phyloP scores from a whole-genome alignment of 2,329 filamentous ascomycete genomes.

The Magnaporthales sp. region DNA sequence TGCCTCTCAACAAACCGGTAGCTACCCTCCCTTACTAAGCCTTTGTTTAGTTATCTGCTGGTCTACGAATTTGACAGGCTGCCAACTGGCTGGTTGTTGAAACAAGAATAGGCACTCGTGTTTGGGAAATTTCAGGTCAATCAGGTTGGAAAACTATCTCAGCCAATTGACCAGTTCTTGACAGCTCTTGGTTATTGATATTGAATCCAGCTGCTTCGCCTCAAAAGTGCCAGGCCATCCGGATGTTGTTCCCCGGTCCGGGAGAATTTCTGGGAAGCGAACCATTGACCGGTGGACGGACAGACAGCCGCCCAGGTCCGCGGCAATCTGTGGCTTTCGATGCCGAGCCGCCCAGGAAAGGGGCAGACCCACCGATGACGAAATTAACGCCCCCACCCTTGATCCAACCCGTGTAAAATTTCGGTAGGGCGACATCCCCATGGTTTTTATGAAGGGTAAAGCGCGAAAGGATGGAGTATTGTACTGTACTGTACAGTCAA shows the following conservation, averaged over 20 bases:
- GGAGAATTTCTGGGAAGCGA: background rate
- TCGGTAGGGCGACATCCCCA: background rate
- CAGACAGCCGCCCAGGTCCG: background rate
- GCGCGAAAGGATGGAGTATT: background rate
- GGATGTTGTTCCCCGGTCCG: background rate
- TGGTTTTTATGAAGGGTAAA: background rate
- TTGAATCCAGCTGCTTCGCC: background rate
- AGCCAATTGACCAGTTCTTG: background rate
- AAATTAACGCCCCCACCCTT: background rate
- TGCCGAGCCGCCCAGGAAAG: background rate
- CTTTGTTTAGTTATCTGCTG: too few relatives aligned
- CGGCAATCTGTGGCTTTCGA: background rate
- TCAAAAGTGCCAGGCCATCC: background rate
- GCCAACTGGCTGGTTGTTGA: background rate
- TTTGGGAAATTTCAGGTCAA: background rate
- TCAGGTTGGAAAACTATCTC: too few relatives aligned
- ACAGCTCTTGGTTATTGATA: background rate
- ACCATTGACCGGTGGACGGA: background rate
- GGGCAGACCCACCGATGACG: background rate
- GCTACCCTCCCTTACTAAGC: too few relatives aligned
- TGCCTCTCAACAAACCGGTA: background rate
- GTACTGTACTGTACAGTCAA: background rate
- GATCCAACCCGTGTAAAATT: background rate
- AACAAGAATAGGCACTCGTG: background rate
- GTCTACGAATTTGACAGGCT: too few relatives aligned